A percentile compares a stretch with the other conserved stretches of the same genome.
Evolutionary conservation across 208 protist genomes (phyloP).

Genomic region (Leishmania turanica): DNA sequence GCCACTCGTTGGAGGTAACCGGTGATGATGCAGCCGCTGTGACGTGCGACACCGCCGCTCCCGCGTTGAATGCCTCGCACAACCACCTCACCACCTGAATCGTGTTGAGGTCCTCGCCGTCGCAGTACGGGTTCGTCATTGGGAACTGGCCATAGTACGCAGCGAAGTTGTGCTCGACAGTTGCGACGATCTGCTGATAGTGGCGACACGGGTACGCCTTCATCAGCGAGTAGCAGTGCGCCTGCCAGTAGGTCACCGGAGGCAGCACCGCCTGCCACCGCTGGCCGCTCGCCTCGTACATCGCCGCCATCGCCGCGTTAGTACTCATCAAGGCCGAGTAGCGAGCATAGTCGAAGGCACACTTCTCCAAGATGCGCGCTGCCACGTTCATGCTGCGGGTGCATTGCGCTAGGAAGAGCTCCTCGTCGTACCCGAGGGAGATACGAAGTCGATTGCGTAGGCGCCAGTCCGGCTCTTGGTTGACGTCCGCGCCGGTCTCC

Average conservation of each 20-base stretch:
- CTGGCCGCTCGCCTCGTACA: conserved; percentile 22
- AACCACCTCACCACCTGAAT: conserved; percentile 57
- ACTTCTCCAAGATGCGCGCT: conserved; percentile 68
- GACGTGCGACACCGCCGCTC: not conserved
- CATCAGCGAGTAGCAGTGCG: conserved; percentile 56
- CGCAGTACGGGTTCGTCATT: conserved; percentile 84
- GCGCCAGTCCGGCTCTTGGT: conserved; percentile 62
- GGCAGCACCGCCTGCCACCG: conserved; percentile 45
- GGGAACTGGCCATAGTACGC: conserved; percentile 75
- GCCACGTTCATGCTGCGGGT: conserved; percentile 55
- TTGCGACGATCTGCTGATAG: conserved; percentile 46
- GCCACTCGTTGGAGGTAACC: not conserved
- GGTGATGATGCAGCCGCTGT: not conserved
- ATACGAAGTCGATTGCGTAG: conserved; percentile 80
- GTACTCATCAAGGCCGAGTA: conserved; percentile 14
- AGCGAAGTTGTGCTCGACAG: conserved; percentile 63
- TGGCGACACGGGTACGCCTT: conserved; percentile 48
- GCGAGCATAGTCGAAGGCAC: conserved; percentile 42
- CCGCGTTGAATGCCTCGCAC: conserved; percentile 39
- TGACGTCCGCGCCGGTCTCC: conserved; percentile 25
- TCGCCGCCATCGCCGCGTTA: conserved; percentile 17
- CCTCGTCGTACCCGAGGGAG: conserved; percentile 86
- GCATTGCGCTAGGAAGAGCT: conserved; percentile 61
- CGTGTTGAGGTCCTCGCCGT: conserved; percentile 88
- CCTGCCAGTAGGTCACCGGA: conserved; percentile 81